Conservation (phyloP, 208 protist species). For the Vickermania ingenoplastis region DNA sequence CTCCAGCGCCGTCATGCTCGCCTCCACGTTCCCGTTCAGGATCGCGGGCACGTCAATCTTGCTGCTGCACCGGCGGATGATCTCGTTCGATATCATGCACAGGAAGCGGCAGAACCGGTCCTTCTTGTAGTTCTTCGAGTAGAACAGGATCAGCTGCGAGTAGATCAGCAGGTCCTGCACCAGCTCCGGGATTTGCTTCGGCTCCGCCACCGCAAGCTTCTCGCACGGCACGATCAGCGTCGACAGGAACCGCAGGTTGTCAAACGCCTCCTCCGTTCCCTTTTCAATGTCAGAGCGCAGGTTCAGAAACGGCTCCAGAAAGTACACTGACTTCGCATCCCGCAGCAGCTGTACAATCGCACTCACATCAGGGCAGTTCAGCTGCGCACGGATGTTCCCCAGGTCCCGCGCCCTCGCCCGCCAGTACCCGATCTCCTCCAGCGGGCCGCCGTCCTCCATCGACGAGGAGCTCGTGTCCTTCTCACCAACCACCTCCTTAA, state of each 20-base stretch:
- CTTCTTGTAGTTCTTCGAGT: slow-evolving; percentile 93
- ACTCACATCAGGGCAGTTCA: slow-evolving; percentile 86
- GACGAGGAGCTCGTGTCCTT: slow-evolving; percentile 48
- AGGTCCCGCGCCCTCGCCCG: slow-evolving; percentile 89
- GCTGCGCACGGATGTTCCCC: slow-evolving; percentile 90
- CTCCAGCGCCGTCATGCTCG: slow-evolving; percentile 86
- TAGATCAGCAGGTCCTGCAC: slow-evolving; percentile 86
- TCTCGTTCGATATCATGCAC: slow-evolving; percentile 93
- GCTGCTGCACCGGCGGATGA: slow-evolving; percentile 92
- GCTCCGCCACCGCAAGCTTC: slow-evolving; percentile 63
- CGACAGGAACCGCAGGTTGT: slow-evolving; percentile 94
- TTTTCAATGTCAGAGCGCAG: slow-evolving; percentile 90
- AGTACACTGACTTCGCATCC: slow-evolving; percentile 90
- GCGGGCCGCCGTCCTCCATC: slow-evolving; percentile 71
- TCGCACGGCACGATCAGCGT: slow-evolving; percentile 92
- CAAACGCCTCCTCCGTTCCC: slow-evolving; percentile 90
- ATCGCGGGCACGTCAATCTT: slow-evolving; percentile 92
- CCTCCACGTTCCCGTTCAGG: slow-evolving; percentile 88
- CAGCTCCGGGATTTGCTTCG: slow-evolving; percentile 87
- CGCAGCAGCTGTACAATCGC: slow-evolving; percentile 88
- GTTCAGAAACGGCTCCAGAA: slow-evolving; percentile 92
- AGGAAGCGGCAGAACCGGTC: slow-evolving; percentile 90
- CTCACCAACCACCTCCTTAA: slow-evolving; percentile 95
- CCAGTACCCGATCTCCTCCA: slow-evolving; percentile 97
- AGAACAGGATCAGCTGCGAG: slow-evolving; percentile 90